These are phyloP conservation scores for Emergomyces pasteurianus DNA, from an alignment of 2,329 filamentous ascomycete species.

Conservation along the genomic window DNA sequence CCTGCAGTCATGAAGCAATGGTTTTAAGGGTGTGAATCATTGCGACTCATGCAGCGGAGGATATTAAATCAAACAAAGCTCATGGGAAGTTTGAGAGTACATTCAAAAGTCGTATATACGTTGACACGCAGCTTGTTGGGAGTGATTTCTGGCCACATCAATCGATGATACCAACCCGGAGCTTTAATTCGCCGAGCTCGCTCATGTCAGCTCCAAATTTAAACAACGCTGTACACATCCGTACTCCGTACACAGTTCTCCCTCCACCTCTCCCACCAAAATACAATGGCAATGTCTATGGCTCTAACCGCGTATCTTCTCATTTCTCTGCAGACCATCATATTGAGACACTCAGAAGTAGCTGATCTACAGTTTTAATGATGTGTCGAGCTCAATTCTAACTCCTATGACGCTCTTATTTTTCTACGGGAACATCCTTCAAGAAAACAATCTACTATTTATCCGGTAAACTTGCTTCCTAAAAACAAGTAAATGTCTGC, in stretches of 20 bases:
- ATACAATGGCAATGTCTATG: not conserved
- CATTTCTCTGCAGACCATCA: no score
- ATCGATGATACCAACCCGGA: no score
- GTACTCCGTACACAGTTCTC: no score
- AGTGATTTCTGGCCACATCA: constrained; percentile 1
- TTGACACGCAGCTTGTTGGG: not conserved
- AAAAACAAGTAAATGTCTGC: no score
- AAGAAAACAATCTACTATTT: not conserved
- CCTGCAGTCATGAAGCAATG: constrained; percentile 1
- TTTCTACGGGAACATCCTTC: not conserved
- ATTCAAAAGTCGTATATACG: not conserved
- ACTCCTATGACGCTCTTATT: no score
- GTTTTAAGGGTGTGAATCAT: constrained; percentile 1
- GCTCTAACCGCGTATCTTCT: not conserved
- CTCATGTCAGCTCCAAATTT: not conserved
- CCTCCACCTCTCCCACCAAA: not conserved
- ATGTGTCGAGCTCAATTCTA: no score
- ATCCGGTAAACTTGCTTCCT: not conserved
- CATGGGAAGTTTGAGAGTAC: not conserved
- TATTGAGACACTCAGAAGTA: not conserved
- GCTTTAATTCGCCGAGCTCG: not conserved
- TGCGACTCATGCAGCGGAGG: not conserved
- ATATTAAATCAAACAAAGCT: not conserved
- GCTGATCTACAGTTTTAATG: not conserved
- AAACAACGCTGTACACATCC: no score